Percentiles rank a stretch among this genome's conserved stretches.
Conservation (phyloP, 257 asterid species). For the Solanum chaucha region DNA sequence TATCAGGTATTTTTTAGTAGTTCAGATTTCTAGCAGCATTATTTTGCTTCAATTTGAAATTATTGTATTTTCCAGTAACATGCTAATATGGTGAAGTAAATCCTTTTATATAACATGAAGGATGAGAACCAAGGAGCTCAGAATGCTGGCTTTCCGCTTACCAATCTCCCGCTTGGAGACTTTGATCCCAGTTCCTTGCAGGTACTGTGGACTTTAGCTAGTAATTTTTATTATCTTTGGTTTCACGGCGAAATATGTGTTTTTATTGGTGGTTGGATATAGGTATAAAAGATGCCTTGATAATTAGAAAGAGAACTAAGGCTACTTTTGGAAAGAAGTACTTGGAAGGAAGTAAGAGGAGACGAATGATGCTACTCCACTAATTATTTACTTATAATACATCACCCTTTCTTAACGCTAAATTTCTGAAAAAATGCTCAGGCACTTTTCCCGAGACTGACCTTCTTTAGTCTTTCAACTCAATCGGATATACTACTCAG, state of each 20-base stretch:
- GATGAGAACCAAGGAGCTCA: slow-evolving; percentile 50
- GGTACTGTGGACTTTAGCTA: slow-evolving; percentile 24
- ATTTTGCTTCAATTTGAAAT: neutral
- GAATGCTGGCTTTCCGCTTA: slow-evolving; percentile 32
- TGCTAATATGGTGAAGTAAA: neutral
- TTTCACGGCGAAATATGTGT: neutral
- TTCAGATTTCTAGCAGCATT: neutral
- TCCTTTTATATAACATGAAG: slow-evolving; percentile 11
- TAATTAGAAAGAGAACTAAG: neutral
- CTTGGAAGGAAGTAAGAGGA: neutral
- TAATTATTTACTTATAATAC: neutral
- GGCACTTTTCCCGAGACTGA: neutral
- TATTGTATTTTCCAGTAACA: neutral
- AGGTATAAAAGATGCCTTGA: neutral
- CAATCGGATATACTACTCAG: neutral
- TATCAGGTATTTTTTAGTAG: slow-evolving; percentile 36
- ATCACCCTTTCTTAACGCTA: neutral
- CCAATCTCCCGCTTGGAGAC: slow-evolving; percentile 38
- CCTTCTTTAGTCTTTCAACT: neutral
- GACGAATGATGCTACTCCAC: neutral
- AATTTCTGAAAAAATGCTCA: neutral
- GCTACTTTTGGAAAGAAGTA: neutral
- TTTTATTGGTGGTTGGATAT: neutral
- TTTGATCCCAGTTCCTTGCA: slow-evolving; percentile 67
- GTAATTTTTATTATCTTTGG: neutral